Evolutionary conservation across 768 basidiomycete genomes (phyloP).

Genomic region (Guyanaporus albipodus): DNA sequence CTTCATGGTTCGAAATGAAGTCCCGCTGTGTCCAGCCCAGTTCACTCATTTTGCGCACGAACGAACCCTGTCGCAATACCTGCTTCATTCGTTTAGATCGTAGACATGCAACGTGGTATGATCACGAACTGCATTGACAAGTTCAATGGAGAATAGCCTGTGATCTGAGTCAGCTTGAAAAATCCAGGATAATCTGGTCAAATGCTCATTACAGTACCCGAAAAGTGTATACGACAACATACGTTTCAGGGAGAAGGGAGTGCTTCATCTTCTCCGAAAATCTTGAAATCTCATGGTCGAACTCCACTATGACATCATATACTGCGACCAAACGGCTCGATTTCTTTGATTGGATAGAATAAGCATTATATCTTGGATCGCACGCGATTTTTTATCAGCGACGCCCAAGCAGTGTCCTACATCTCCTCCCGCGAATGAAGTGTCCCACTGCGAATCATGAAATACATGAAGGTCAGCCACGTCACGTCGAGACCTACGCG

Average conservation of each 20-base stretch:
- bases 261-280: no score
- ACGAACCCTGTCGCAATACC: slow-evolving; percentile 54
- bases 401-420: slow-evolving; percentile 19
- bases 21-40: slow-evolving; percentile 46
- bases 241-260: no score
- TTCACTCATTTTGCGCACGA: slow-evolving; percentile 50
- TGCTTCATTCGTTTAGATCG: slow-evolving; percentile 9
- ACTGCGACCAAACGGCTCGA: slow-evolving; percentile 8
- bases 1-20: slow-evolving; percentile 37
- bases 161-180: slow-evolving; percentile 48
- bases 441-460: slow-evolving; percentile 34
- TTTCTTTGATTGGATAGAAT: no score
- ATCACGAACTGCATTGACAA: slow-evolving; percentile 49
- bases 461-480: no score
- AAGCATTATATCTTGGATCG: no score
- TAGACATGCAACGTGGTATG: not conserved
- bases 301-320: slow-evolving; percentile 18
- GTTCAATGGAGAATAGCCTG: slow-evolving; percentile 49
- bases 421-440: slow-evolving; percentile 23
- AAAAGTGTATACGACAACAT: no score
- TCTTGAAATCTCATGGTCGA: no score
- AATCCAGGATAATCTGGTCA: slow-evolving; percentile 33
- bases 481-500: no score
- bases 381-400: slow-evolving; percentile 24
- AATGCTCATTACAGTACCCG: no score